Evolutionary conservation across 2,329 filamentous ascomycete species (phyloP).

Genomic region (Colletotrichum noveboracense): DNA sequence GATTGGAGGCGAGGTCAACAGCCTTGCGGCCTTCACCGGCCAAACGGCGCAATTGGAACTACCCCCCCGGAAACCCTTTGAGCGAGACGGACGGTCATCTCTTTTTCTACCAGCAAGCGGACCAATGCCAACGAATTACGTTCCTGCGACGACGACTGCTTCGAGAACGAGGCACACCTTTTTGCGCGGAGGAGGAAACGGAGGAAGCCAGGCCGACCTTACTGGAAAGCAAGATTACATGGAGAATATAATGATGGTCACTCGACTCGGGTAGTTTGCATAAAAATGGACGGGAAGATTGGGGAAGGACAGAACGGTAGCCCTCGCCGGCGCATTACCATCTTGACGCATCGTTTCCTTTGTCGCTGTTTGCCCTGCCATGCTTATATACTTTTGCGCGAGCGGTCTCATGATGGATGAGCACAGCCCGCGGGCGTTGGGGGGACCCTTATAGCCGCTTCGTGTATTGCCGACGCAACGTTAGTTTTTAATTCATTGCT

Average conservation of each 20-base stretch:
- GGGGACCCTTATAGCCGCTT: conserved; percentile 20
- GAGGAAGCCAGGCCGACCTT: background rate
- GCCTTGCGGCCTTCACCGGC: background rate
- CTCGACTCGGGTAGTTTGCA: conserved; percentile 22
- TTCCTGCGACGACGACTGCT: conserved; percentile 16
- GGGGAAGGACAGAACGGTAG: conserved; percentile 12
- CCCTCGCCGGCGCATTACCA: conserved; percentile 19
- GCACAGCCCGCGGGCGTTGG: conserved; percentile 10
- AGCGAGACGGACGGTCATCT: conserved; percentile 13
- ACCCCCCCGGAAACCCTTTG: background rate
- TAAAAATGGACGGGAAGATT: conserved; percentile 19
- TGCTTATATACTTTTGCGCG: conserved; percentile 5
- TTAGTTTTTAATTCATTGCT: conserved; percentile 21
- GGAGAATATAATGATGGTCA: conserved; percentile 11
- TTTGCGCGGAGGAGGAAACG: background rate
- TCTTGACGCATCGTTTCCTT: conserved; percentile 17
- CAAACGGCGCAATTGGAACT: conserved; percentile 10
- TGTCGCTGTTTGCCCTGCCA: conserved; percentile 11
- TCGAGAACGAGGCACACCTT: conserved; percentile 5
- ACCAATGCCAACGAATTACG: background rate
- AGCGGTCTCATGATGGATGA: conserved; percentile 5
- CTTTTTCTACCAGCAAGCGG: background rate
- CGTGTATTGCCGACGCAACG: conserved; percentile 18
- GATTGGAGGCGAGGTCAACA: background rate
- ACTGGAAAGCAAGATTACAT: background rate